These are phyloP conservation scores for Panellus pusillus DNA, from an alignment of 768 basidiomycete genomes.

Conservation along the genomic window DNA sequence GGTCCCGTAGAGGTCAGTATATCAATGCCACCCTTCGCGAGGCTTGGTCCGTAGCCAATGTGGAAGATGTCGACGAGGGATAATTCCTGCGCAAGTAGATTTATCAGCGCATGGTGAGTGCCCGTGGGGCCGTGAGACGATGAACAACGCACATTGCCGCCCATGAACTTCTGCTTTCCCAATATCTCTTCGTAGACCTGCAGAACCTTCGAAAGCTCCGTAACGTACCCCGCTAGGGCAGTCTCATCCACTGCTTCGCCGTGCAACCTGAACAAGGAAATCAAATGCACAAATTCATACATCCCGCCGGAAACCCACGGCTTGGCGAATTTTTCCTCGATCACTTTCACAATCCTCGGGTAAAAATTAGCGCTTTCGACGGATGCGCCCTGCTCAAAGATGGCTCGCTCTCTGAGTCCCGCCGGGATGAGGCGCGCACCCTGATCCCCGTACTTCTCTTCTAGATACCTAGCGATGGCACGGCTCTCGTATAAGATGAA, in stretches of 20 bases:
- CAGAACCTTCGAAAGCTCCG: constrained; percentile 33
- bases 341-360: constrained; percentile 34
- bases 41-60: constrained; percentile 33
- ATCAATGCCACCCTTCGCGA: constrained; percentile 18
- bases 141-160: constrained; percentile 35
- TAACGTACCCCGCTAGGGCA: constrained; percentile 22
- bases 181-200: constrained; percentile 44
- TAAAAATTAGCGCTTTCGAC: constrained; percentile 47
- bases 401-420: constrained; percentile 23
- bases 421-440: constrained; percentile 40
- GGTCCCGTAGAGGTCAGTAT: constrained; percentile 31
- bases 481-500: constrained; percentile 47
- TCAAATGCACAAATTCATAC: too few relatives aligned
- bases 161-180: constrained; percentile 40
- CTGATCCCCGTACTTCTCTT: constrained; percentile 39
- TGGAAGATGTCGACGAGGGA: constrained; percentile 56
- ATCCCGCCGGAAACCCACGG: constrained; percentile 24
- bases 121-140: not conserved
- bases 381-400: constrained; percentile 36
- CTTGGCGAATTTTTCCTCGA: constrained; percentile 43
- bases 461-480: constrained; percentile 48
- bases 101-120: not conserved
- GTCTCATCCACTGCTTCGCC: constrained; percentile 30
- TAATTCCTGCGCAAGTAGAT: constrained; percentile 23
- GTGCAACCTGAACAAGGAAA: not conserved